A percentile compares a stretch with the other conserved stretches of the same genome.
Conservation (phyloP, 148 eudicot genomes). For the Pharnaceum exiguum region DNA sequence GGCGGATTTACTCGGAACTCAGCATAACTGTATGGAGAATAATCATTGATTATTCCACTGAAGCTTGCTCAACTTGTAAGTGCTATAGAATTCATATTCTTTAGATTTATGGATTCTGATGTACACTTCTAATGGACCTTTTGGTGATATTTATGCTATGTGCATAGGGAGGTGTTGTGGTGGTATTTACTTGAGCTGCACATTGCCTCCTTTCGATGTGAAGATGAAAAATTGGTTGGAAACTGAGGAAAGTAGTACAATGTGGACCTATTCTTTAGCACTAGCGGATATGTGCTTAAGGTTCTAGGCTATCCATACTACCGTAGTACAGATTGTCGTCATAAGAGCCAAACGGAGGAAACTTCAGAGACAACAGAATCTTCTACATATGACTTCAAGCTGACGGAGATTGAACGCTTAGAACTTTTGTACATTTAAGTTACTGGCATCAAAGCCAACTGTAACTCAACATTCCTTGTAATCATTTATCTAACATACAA, state of each 20-base stretch:
- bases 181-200: slow-evolving; percentile 1
- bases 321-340: too few relatives aligned
- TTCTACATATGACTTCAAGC: too few relatives aligned
- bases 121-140: background rate
- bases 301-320: too few relatives aligned
- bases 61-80: background rate
- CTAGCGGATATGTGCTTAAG: too few relatives aligned
- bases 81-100: background rate
- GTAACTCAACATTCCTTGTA: too few relatives aligned
- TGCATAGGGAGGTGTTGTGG: background rate
- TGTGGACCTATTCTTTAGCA: too few relatives aligned
- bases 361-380: too few relatives aligned
- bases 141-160: background rate
- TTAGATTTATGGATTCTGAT: background rate
- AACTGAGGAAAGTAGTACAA: background rate
- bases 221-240: background rate
- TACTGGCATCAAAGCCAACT: too few relatives aligned
- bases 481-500: too few relatives aligned
- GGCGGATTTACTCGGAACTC: slow-evolving; percentile 36
- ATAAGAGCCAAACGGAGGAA: too few relatives aligned
- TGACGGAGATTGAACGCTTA: too few relatives aligned
- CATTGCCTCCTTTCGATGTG: background rate
- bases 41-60: background rate
- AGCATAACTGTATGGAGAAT: slow-evolving; percentile 1
- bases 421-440: too few relatives aligned